Evolutionary conservation across 169 alveolate genomes (phyloP).

Genomic region (Amoebophrya sp.): DNA sequence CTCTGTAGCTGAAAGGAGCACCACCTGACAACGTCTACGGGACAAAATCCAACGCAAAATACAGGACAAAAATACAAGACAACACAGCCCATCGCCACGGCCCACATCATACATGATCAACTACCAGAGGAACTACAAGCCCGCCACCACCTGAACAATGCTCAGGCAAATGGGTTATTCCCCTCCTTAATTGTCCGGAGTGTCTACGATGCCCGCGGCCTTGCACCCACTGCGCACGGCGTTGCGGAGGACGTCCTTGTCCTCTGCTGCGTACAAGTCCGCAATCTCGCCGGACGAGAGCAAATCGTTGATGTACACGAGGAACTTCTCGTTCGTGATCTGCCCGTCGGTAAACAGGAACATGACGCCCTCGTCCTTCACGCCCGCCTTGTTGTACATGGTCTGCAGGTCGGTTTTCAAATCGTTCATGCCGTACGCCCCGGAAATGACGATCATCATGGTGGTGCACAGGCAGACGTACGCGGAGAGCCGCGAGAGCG

Average conservation of each 20-base stretch:
- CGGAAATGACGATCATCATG: constrained; percentile 51
- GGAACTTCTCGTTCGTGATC: constrained; percentile 74
- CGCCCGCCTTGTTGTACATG: constrained; percentile 67
- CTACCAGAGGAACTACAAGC: no score
- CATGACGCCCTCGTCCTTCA: constrained; percentile 76
- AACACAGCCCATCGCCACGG: no score
- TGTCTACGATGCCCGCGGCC: constrained; percentile 20
- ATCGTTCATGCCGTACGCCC: constrained; percentile 72
- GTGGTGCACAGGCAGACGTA: constrained; percentile 69
- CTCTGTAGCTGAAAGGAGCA: no score
- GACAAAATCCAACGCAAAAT: no score
- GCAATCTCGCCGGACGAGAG: constrained; percentile 83
- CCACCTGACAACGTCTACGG: no score
- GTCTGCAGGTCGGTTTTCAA: constrained; percentile 71
- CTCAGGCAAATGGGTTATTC: not conserved
- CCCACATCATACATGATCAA: no score
- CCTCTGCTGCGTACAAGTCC: constrained; percentile 77
- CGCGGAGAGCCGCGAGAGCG: constrained; percentile 75
- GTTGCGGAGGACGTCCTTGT: constrained; percentile 72
- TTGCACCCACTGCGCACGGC: constrained; percentile 34
- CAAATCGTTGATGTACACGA: constrained; percentile 77
- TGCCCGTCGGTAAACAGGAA: constrained; percentile 81
- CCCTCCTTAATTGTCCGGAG: no score
- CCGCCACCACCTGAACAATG: no score
- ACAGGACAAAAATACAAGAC: no score